Conservation (phyloP, 352 stramenopile genomes). For the Pythium myriotylum region DNA sequence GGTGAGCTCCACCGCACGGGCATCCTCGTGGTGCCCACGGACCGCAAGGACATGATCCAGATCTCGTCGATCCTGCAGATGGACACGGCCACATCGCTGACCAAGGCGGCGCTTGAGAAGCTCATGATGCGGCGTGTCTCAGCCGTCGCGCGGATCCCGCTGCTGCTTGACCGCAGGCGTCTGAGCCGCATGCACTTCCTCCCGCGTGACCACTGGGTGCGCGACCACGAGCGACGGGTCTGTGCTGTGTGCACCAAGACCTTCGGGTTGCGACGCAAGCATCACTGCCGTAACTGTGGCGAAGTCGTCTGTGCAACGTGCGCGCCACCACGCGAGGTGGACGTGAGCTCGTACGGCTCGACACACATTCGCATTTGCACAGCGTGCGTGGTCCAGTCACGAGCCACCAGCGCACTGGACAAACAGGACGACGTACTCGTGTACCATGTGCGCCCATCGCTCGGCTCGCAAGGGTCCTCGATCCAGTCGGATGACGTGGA, state of each 20-base stretch:
- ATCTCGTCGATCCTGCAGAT: constrained; percentile 71
- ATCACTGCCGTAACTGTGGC: constrained; percentile 75
- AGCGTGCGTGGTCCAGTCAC: constrained; percentile 58
- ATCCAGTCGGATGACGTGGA: constrained; percentile 31
- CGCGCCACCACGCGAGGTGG: constrained; percentile 55
- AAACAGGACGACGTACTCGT: constrained; percentile 43
- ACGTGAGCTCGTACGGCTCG: constrained; percentile 36
- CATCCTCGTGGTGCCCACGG: constrained; percentile 62
- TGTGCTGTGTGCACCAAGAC: constrained; percentile 71
- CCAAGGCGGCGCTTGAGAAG: constrained; percentile 45
- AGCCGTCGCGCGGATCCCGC: constrained; percentile 45
- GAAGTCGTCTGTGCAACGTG: constrained; percentile 77
- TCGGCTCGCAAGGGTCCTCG: constrained; percentile 34
- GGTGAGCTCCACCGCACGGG: constrained; percentile 64
- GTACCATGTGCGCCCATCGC: constrained; percentile 39
- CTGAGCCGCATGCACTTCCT: constrained; percentile 64
- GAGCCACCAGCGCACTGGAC: constrained; percentile 18
- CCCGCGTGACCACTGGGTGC: constrained; percentile 53
- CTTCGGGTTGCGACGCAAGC: constrained; percentile 59
- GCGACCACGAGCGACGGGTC: constrained; percentile 51
- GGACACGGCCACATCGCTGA: constrained; percentile 29
- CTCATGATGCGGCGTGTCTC: constrained; percentile 53
- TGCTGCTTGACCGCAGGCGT: constrained; percentile 59
- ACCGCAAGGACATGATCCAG: constrained; percentile 61
- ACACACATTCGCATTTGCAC: constrained; percentile 64